Evolutionary conservation across 352 stramenopile genomes (phyloP), one percentile per base, ranked within the genome.

Genomic region (Globisporangium nodosum): DNA sequence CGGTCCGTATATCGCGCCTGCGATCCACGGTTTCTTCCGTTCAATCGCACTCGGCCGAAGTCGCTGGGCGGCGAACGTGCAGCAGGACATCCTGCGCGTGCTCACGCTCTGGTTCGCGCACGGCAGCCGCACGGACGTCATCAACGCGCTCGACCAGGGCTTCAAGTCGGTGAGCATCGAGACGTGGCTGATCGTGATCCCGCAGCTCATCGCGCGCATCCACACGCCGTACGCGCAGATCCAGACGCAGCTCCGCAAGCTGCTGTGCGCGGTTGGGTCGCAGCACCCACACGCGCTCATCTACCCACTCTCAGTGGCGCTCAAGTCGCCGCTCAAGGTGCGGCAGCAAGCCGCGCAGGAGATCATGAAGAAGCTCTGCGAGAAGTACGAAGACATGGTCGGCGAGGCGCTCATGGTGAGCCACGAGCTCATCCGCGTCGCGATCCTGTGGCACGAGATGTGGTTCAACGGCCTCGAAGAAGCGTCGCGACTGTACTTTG

Each of bases 391-490:
- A 60, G 78, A 90, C 13, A 77, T 99, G 30, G 96, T 99, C 5
- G 92, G 99, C 52, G 94, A 99, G 64, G 81, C 78, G 12, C 59
- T 92, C 56, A 69, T 94, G 12, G 97, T 99, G n/a, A 98, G 90
- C 52, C 87, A 88, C 1, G 97, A 99, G 65, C 81, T 99, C 5
- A 99, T 99, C 59, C 89, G 96, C 15, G 96, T 99, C 12, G 96
- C 97, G 21, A 99, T 99, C 64, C 71, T 99, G 49, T 99, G 97
- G 97, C 84, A 99, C 58, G 97, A 99, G 68, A 90, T 97, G 66
- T 99, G 97, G 97, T 96, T 99, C 56, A 94, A 98, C 74, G 96
- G 91, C 0, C 78, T 99, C 1, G 97, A 99, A 64, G 94, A 99
- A 70, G 97, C 97, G 6, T 98, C 88, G 31, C 78, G 95, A 5